These are phyloP conservation scores for Colletotrichum tropicicola DNA, from an alignment of 2,329 filamentous ascomycete species.

Conservation along the genomic window DNA sequence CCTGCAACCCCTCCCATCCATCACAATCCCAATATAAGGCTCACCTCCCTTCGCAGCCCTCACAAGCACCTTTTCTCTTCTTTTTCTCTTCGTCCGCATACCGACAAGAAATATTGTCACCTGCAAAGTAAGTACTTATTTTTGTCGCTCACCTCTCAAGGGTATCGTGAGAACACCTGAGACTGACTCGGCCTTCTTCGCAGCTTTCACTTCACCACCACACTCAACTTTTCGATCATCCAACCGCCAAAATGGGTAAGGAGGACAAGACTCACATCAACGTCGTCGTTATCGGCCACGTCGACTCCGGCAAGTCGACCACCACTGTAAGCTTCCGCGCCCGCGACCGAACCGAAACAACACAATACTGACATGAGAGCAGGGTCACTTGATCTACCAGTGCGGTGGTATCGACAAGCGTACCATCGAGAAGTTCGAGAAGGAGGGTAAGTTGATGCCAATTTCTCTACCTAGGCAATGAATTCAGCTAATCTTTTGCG, in stretches of 20 bases:
- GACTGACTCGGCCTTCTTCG: not conserved
- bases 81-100: not conserved
- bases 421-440: constrained; percentile 99
- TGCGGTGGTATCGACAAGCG: constrained; percentile 99
- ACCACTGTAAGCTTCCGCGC: constrained; percentile 60
- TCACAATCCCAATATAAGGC: not conserved
- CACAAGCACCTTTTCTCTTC: not conserved
- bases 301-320: constrained; percentile 99
- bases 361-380: not conserved
- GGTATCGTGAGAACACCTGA: not conserved
- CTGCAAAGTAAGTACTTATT: constrained; percentile 9
- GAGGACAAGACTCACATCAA: constrained; percentile 96
- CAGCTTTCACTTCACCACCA: constrained; percentile 16
- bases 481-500: too few species aligned
- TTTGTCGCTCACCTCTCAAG: not conserved
- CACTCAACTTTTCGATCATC: constrained; percentile 7
- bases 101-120: not conserved
- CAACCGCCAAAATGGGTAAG: constrained; percentile 65
- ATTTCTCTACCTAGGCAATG: too few species aligned
- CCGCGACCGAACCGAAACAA: not conserved
- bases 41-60: not conserved
- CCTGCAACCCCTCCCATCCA: not conserved
- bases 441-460: constrained; percentile 71
- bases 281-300: constrained; percentile 99
- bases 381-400: constrained; percentile 98